A percentile compares a stretch with the other conserved stretches of the same genome.
These are phyloP conservation scores for Melanopsichium pennsylvanicum DNA, from an alignment of 1,284 basidiomycete genomes.

Conservation along the genomic window DNA sequence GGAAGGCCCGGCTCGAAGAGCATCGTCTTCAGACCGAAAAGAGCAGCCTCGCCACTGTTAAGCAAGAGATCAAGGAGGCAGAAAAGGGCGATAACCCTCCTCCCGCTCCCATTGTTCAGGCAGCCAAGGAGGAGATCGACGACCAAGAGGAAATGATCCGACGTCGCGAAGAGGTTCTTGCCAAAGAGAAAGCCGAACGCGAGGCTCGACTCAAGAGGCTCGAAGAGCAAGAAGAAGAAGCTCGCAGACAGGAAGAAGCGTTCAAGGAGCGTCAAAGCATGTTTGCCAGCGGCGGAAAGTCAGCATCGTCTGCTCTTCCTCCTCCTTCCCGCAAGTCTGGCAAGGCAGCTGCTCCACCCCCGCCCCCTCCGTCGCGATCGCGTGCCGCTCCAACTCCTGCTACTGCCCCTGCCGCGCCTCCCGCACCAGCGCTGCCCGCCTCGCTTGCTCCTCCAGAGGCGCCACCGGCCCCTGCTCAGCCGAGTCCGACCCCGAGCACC, in stretches of 20 bases:
- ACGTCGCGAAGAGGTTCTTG: constrained; percentile 57
- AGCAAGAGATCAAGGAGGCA: constrained; percentile 49
- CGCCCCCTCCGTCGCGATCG: constrained; percentile 39
- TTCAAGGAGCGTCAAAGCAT: constrained; percentile 57
- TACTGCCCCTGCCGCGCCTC: constrained; percentile 40
- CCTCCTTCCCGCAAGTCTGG: constrained; percentile 46
- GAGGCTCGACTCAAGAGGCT: constrained; percentile 52
- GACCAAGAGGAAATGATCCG: constrained; percentile 57
- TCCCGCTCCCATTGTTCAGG: constrained; percentile 50
- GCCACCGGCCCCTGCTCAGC: constrained; percentile 26
- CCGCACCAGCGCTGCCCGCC: constrained; percentile 18
- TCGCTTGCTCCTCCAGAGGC: constrained; percentile 10
- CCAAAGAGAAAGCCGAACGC: constrained; percentile 59
- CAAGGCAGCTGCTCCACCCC: constrained; percentile 35
- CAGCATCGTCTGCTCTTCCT: constrained; percentile 46
- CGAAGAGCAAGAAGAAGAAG: constrained; percentile 61
- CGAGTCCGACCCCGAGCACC: constrained; percentile 28
- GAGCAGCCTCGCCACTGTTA: constrained; percentile 46
- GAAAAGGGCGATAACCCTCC: constrained; percentile 40
- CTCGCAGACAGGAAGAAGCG: constrained; percentile 51
- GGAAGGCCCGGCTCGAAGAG: constrained; percentile 60
- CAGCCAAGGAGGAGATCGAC: constrained; percentile 55
- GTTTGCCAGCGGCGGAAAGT: constrained; percentile 38
- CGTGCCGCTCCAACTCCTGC: constrained; percentile 42
- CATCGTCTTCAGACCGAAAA: constrained; percentile 51